Evolutionary conservation across 257 asterid genomes (phyloP), one percentile per base, ranked within the genome.

Genomic region (Gentiana straminea): DNA sequence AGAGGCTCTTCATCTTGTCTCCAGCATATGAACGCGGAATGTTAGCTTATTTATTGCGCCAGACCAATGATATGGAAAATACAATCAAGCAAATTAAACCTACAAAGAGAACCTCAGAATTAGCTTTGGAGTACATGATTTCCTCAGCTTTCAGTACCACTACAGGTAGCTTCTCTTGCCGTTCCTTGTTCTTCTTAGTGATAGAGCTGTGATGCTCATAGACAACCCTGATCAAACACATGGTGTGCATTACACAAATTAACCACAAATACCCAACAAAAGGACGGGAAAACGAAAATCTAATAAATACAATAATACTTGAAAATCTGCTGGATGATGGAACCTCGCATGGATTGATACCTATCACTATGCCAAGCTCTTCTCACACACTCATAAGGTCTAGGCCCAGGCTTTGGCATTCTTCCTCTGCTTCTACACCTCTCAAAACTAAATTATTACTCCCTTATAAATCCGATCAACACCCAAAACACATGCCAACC

Each of bases 341-440:
- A 75, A 63, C 94, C 94, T 70, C 95, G 81, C 55, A 79, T 70
- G 64, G 94, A 90, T 50, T 79, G 89, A 66, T 79, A 91, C 54
- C 86, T 84, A 57, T 86, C 88, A 68, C 95, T 86, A 58, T 86
- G 95, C 95, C 94, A 86, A 73, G 94, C 90, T 77, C 94, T 83
- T 71, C 84, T 76, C 51, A 83, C 93, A 44, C 95, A 86, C 77
- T 84, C 94, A 39, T 81, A 84, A 11, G 89, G 89, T 60, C 89
- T 84, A 35, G 94, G 94, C n/a, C 94, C 94, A 36, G 89, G 94
- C 60, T 89, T 75, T 35, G 94, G 94, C 94, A 84, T 84, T 81
- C 70, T 64, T 39, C 44, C 13, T n/a, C n/a, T 47, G 63, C 54
- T 63, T 65, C 65, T 52, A 33, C 61, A 3, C 50, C 32, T 49